These are phyloP conservation scores for Carpinus viminea DNA, from an alignment of 306 rosid species.

Conservation along the genomic window DNA sequence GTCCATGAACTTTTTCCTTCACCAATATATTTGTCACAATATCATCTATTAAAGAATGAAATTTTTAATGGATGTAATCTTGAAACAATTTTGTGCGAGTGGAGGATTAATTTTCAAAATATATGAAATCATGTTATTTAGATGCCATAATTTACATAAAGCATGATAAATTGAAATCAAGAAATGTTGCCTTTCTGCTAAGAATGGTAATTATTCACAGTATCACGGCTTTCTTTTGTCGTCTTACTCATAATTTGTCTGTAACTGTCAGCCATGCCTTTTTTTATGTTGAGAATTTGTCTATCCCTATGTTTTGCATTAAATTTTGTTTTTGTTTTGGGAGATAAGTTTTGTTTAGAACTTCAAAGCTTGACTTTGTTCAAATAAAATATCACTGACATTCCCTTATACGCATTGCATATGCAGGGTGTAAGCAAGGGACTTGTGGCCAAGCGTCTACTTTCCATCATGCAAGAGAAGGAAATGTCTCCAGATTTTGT, in stretches of 20 bases:
- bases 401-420: not conserved
- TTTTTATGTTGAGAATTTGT: not conserved
- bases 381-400: not conserved
- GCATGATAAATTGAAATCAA: not conserved
- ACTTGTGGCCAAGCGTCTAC: conserved; percentile 60
- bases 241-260: not conserved
- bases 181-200: not conserved
- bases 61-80: not conserved
- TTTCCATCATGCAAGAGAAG: conserved; percentile 55
- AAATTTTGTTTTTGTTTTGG: not conserved
- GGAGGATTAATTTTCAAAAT: not conserved
- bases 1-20: not conserved
- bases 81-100: not conserved
- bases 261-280: not conserved
- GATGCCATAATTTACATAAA: not conserved
- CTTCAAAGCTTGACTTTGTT: not conserved
- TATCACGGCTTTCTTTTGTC: not conserved
- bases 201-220: not conserved
- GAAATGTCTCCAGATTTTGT: conserved; percentile 60
- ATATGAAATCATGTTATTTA: no score
- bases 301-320: not conserved
- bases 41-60: not conserved
- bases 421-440: conserved; percentile 76
- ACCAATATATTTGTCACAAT: not conserved
- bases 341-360: not conserved